Evolutionary conservation across 2,329 filamentous ascomycete genomes (phyloP).

Genomic region (Colletotrichum endophyticum): DNA sequence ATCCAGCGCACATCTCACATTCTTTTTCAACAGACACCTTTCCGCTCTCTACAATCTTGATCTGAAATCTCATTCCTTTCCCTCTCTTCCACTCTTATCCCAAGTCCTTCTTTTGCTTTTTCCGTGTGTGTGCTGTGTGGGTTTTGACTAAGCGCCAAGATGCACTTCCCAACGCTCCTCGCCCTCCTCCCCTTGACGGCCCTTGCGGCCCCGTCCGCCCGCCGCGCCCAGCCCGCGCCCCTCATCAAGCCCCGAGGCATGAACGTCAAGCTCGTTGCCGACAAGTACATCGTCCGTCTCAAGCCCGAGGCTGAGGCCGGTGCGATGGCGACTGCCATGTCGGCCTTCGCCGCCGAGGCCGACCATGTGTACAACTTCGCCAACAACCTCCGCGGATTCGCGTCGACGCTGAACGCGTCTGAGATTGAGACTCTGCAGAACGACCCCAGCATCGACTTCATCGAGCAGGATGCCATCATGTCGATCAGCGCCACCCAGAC

Average conservation of each 20-base stretch:
- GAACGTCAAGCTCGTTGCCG: conserved; percentile 32
- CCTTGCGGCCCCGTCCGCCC: conserved; percentile 17
- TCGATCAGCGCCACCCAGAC: conserved; percentile 34
- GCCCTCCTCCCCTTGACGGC: conserved; percentile 9
- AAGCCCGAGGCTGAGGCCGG: conserved; percentile 26
- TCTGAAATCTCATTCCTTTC: background rate
- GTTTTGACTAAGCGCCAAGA: background rate
- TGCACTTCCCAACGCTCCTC: conserved; percentile 14
- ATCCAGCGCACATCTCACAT: background rate
- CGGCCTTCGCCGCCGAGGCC: conserved; percentile 32
- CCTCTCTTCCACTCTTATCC: background rate
- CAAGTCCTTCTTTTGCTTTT: background rate
- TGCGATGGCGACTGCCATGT: conserved; percentile 29
- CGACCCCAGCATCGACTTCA: conserved; percentile 38
- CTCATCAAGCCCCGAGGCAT: conserved; percentile 34
- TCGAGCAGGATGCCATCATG: conserved; percentile 45
- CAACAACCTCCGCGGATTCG: conserved; percentile 29
- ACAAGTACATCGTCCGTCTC: conserved; percentile 44
- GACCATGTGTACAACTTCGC: conserved; percentile 33
- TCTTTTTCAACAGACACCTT: background rate
- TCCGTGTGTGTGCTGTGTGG: background rate
- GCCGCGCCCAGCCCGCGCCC: conserved; percentile 37
- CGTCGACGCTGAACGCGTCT: conserved; percentile 26
- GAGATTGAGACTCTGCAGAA: conserved; percentile 29
- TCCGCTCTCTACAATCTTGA: background rate